Conservation (phyloP, 495 filamentous ascomycete species). For the Trichocladium antarcticum region DNA sequence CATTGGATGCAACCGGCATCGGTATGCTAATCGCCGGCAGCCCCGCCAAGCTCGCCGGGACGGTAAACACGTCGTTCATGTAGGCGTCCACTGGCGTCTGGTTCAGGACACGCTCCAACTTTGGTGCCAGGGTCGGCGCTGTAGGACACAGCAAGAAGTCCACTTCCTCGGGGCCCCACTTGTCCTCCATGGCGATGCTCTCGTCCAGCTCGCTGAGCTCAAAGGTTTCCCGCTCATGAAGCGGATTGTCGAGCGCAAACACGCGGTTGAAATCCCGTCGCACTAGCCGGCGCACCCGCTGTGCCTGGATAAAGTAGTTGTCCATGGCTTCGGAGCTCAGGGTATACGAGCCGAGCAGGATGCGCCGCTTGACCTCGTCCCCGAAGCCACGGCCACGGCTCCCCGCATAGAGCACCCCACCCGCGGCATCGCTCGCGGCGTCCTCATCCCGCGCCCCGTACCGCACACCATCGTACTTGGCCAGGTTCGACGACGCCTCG, state of each 20-base stretch:
- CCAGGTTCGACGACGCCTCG: slow-evolving; percentile 93
- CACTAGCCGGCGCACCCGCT: slow-evolving; percentile 74
- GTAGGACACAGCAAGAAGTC: slow-evolving; percentile 87
- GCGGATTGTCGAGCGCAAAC: slow-evolving; percentile 57
- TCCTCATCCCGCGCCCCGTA: slow-evolving; percentile 48
- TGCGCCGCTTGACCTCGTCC: slow-evolving; percentile 70
- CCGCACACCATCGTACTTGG: slow-evolving; percentile 90
- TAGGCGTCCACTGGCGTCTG: slow-evolving; percentile 44
- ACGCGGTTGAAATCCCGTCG: slow-evolving; percentile 72
- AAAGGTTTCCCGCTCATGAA: slow-evolving; percentile 39
- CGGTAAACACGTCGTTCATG: slow-evolving; percentile 89
- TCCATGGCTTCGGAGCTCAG: slow-evolving; percentile 84
- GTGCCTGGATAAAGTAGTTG: slow-evolving; percentile 94
- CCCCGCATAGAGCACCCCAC: slow-evolving; percentile 55
- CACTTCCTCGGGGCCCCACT: slow-evolving; percentile 45
- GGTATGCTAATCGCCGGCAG: slow-evolving; percentile 83
- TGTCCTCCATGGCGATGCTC: slow-evolving; percentile 30
- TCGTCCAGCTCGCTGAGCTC: slow-evolving; percentile 39
- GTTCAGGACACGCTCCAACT: slow-evolving; percentile 41
- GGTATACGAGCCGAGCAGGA: slow-evolving; percentile 81
- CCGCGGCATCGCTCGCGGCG: slow-evolving; percentile 25
- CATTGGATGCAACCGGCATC: slow-evolving; percentile 33
- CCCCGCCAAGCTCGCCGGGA: slow-evolving; percentile 86
- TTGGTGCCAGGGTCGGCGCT: slow-evolving; percentile 65
- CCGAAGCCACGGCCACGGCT: slow-evolving; percentile 69